Conservation (phyloP, 768 basidiomycete species). For the Lyophyllum decastes region DNA sequence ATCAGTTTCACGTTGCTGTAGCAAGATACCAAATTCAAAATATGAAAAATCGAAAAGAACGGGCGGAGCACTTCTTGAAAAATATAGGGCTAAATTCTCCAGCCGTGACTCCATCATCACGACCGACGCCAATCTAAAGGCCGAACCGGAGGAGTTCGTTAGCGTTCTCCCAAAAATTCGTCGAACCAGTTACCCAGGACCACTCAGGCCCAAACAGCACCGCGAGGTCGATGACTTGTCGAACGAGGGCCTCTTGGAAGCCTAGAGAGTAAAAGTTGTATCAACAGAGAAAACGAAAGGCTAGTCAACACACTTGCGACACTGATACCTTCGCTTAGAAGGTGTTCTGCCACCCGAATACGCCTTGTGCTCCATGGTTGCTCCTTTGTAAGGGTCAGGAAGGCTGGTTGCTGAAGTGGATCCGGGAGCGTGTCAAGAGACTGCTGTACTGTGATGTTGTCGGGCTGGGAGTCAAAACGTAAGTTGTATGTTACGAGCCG, state of each 20-base stretch:
- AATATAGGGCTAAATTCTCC: slow-evolving; percentile 70
- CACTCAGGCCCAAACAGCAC: slow-evolving; percentile 55
- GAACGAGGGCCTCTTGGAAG: slow-evolving; percentile 54
- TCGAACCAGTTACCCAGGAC: slow-evolving; percentile 43
- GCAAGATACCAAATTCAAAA: slow-evolving; percentile 20
- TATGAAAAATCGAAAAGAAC: not conserved
- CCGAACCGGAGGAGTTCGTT: not conserved
- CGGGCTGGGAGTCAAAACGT: slow-evolving; percentile 54
- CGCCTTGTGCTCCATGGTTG: slow-evolving; percentile 57
- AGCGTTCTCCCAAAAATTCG: not conserved
- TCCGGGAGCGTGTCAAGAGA: slow-evolving; percentile 43
- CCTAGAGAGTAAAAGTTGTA: slow-evolving; percentile 25
- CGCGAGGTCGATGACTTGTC: slow-evolving; percentile 58
- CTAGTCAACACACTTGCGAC: slow-evolving; percentile 35
- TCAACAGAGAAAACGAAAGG: not conserved
- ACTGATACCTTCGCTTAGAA: slow-evolving; percentile 39
- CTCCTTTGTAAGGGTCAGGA: slow-evolving; percentile 35
- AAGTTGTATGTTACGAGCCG: slow-evolving; percentile 52
- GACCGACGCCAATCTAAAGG: slow-evolving; percentile 57
- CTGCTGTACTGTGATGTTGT: slow-evolving; percentile 49
- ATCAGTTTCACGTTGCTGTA: slow-evolving; percentile 32
- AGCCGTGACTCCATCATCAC: slow-evolving; percentile 54
- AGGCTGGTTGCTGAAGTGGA: slow-evolving; percentile 37
- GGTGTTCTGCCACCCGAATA: slow-evolving; percentile 46
- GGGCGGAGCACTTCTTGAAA: slow-evolving; percentile 43